phyloP scores from a whole-genome alignment of 768 basidiomycete genomes.

The Agaricus subrufescens region DNA sequence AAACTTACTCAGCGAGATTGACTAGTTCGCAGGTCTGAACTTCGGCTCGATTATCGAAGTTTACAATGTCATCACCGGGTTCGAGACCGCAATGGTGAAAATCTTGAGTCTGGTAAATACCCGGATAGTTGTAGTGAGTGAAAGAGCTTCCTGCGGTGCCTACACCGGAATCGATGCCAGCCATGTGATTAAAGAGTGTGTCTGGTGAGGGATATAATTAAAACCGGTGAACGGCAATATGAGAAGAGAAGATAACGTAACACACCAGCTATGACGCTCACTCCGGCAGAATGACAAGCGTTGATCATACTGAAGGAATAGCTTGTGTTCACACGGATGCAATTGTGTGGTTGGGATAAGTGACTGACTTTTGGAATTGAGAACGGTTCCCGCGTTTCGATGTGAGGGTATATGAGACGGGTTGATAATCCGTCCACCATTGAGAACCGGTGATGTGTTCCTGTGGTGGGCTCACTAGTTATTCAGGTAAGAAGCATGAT shows the following conservation, averaged over 20 bases:
- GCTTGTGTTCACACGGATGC: background rate
- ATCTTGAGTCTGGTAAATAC: constrained; percentile 42
- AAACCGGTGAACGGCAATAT: background rate
- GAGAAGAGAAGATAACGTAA: background rate
- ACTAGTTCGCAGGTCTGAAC: constrained; percentile 55
- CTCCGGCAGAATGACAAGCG: constrained; percentile 50
- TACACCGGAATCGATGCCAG: constrained; percentile 41
- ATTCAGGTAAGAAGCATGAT: background rate
- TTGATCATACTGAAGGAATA: constrained; percentile 35
- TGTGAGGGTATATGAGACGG: constrained; percentile 59
- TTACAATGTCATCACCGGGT: constrained; percentile 45
- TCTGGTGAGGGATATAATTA: constrained; percentile 22
- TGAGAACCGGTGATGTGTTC: constrained; percentile 55
- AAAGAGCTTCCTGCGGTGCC: constrained; percentile 47
- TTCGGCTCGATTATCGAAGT: constrained; percentile 48
- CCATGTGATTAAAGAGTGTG: constrained; percentile 67
- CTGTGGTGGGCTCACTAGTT: constrained; percentile 42
- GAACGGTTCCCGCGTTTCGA: constrained; percentile 60
- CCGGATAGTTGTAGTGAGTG: constrained; percentile 50
- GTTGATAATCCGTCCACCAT: constrained; percentile 78
- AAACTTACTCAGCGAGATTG: constrained; percentile 47
- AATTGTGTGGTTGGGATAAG: background rate
- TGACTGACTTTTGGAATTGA: constrained; percentile 39
- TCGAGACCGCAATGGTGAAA: constrained; percentile 65
- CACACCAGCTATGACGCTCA: constrained; percentile 49